Evolutionary conservation across 2,329 filamentous ascomycete species (phyloP), one percentile per base, ranked within the genome.

Genomic region (Sporothrix curviconia): DNA sequence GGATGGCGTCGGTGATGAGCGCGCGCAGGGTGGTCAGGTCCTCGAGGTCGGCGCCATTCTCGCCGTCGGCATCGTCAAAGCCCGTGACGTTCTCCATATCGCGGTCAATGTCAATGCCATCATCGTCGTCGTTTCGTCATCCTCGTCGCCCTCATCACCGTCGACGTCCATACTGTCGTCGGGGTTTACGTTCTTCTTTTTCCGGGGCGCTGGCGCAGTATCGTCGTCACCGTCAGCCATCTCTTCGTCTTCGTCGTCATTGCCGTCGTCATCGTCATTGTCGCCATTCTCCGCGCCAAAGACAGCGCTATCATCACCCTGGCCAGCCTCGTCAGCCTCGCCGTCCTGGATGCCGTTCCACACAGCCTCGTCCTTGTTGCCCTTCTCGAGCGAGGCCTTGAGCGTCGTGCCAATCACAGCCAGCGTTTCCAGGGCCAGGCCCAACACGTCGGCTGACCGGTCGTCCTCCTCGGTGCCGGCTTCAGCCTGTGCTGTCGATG

Each of bases 51-150:
- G 71, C 72, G 7, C 74, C 72, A 24, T 59, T 72, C 28, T 75
- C 73, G 19, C 70, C 72, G 7, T 74, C 72, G 19, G 46, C 30
- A 15, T 72, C 71, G 40, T 74, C 73, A 25, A 65, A 72, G 3
- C 79, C 81, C 0, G 80, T 80, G 2, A 88, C 82, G 69, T 81
- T 76, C 4, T 82, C 83, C 80, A 88, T 84, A 64, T 87, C 85
- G 28, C 79, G 42, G n/a, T 71, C 60, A 15, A 60, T 32, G 37
- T 62, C 61, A 8, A 55, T 55, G n/a, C 50, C 46, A 34, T 42
- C 49, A n/a, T 58, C 55, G 25, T 58, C 54, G 46, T 51, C 55
- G 25, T 60, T 55, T 68, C 70, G 3, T 78, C 74, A 2, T 58
- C 34, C 0, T 49, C 56, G 9, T 43, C 37, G 9, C 43, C 32